phyloP scores from a whole-genome alignment of 2,329 filamentous ascomycete genomes.

The Xylaria sp. region DNA sequence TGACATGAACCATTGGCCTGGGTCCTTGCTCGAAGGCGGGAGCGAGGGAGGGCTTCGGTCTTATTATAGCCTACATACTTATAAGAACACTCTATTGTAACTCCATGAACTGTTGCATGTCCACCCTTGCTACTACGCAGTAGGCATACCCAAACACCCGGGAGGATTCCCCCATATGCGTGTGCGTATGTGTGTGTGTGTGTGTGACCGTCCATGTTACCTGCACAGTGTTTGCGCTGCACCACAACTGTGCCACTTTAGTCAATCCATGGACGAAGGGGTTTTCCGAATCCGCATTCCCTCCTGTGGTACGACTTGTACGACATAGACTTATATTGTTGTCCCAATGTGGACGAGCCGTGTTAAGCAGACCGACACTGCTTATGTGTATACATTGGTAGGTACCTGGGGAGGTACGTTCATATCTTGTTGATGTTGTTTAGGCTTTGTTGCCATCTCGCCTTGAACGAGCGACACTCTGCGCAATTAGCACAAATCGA shows the following conservation, averaged over 20 bases:
- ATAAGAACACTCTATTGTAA: constrained; percentile 15
- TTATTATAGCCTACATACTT: no score
- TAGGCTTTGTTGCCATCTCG: neutral
- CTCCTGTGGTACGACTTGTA: neutral
- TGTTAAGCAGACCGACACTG: neutral
- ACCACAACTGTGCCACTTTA: constrained; percentile 6
- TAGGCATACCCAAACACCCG: constrained; percentile 16
- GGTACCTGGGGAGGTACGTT: no score
- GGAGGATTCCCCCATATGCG: constrained; percentile 23
- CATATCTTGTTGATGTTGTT: neutral
- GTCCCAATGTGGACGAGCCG: neutral
- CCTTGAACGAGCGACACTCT: neutral
- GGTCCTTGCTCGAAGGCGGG: constrained; percentile 14
- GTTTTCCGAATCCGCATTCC: neutral
- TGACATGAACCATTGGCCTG: constrained; percentile 29
- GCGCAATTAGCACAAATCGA: neutral
- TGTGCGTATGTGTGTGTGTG: no score
- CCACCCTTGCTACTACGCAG: constrained; percentile 10
- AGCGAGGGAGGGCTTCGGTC: constrained; percentile 1
- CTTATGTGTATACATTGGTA: neutral
- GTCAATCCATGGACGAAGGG: neutral
- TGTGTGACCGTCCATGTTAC: neutral
- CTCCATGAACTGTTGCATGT: constrained; percentile 9
- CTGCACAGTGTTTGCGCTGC: constrained; percentile 11
- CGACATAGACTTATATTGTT: no score